Evolutionary conservation across 495 filamentous ascomycete genomes (phyloP), one percentile per base, ranked within the genome.

Genomic region (Daldinia decipiens): DNA sequence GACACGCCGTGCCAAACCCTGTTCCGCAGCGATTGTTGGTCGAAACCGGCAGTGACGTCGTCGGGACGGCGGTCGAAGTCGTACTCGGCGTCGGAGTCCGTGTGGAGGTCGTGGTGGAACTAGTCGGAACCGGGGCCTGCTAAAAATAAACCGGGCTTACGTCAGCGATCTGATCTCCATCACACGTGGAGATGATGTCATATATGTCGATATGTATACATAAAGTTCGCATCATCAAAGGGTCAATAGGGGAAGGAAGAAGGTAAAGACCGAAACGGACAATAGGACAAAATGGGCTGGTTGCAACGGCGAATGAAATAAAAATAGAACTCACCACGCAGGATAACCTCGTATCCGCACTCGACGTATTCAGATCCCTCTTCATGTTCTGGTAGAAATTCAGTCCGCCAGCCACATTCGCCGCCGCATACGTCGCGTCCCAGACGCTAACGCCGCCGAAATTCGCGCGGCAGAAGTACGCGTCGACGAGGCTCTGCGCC

Each of bases 401-500:
- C 15, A 76, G 65, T 4, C 80, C 81, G 40, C 82, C 71, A 39
- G 80, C 80, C 26, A 74, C 45, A 61, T 90, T 89, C 15, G 80
- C 77, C 1, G 82, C 75, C 0, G 84, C 82, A 2, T 79, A 78
- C 0, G 88, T 88, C 5, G 90, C 90, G 43, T 93, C 91, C 88
- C 89, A 93, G 8, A 93, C 70, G 86, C 91, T 89, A 15, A 92
- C 81, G 76, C 91, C 91, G 57, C 89, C 91, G 66, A 93, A 93
- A 5, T 79, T 81, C 4, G 80, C 54, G n/a, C 78, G 68, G 21
- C 70, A 78, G 68, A 85, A 81, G 72, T 86, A 89, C 38, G 80
- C 77, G 1, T 78, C 60, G 29, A 90, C 79, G 55, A 93, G 61
- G 38, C 78, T 72, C 17, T 82, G 85, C 62, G 90, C 84, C 0